Base-by-base conservation (phyloP, 768 basidiomycete species). In the Xerocomus spinulosus region DNA sequence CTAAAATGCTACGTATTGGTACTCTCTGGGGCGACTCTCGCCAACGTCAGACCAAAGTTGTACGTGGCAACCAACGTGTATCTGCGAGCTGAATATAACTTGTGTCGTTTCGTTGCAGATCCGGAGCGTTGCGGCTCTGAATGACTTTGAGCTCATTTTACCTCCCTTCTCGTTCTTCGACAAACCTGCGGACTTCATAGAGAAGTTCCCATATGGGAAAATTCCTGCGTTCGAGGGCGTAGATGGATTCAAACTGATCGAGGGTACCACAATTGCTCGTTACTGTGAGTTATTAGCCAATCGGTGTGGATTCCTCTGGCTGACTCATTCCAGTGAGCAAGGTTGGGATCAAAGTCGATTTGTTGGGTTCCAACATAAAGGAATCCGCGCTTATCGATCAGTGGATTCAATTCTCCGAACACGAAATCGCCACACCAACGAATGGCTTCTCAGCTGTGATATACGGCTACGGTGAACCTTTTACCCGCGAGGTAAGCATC, bases 341-440 rank as follows among this genome's bases (percentile, higher is more conserved):
- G 2, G 26, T 60, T 17, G 56, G 49, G 3, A 47, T 49, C 20
- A 42, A 52, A 18, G 23, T 50, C 0, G 44, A 52, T 8, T 34
- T 61, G 30, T 38, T 58, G 32, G 59, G 59, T 18, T 40, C 44
- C 6, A 20, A 39, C 25, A n/a, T 30, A 10, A 45, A 58, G 20
- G 54, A 58, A 28, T 15, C 21, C 1, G 40, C 49, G 0, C 30
- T 51, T 1, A 28, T 61, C 7, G 57, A 62, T 44, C 60, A 61
- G 14, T 62, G 59, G 57, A 12, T 40, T 4, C 60, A 56, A 35
- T 62, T 53, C 37, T 47, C 42, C 8, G 59, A 62, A 17, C 42
- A 44, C 2, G 60, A 61, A 15, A 42, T 62, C 20, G 30, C 49
- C 3, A 5, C 0, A 0, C 42, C 49, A 6, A 1, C 3, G 0